These are phyloP conservation scores for Monilinia fructigena DNA, from an alignment of 2,329 filamentous ascomycete genomes.

Conservation along the genomic window DNA sequence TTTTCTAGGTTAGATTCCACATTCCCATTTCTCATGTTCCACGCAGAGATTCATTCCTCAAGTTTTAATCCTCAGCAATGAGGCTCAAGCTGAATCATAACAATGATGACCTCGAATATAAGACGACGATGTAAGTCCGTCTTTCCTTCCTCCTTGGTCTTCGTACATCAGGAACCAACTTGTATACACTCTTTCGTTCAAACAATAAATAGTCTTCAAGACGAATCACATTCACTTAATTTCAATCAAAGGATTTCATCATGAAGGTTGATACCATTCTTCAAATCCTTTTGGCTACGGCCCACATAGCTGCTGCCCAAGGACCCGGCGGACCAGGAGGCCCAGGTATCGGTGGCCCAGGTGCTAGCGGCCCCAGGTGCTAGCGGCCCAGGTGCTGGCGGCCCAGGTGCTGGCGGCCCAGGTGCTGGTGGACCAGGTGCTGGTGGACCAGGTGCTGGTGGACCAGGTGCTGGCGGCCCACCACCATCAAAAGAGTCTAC, in stretches of 20 bases:
- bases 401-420: not conserved
- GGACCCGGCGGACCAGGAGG: not conserved
- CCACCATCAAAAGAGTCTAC: not conserved
- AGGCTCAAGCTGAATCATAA: conserved; percentile 4
- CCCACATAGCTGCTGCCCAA: conserved; percentile 5
- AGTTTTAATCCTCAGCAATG: not conserved
- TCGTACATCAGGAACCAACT: conserved; percentile 16
- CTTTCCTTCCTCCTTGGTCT: not conserved
- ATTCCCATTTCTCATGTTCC: conserved; percentile 6
- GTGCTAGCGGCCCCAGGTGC: too few relatives aligned
- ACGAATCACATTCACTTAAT: conserved; percentile 17
- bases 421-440: not conserved
- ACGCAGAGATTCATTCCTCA: conserved; percentile 9
- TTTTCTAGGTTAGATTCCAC: not conserved
- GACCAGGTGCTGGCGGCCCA: too few relatives aligned
- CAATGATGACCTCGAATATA: conserved; percentile 5
- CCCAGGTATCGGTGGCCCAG: not conserved
- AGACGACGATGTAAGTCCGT: conserved; percentile 1
- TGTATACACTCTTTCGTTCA: conserved; percentile 21
- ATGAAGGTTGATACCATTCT: conserved; percentile 4
- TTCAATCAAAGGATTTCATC: conserved; percentile 11
- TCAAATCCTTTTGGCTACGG: conserved; percentile 9
- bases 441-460: not conserved
- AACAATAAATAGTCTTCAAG: conserved; percentile 16
- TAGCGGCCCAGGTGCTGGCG: not conserved